Evolutionary conservation across 805 yeast genomes (phyloP).

Genomic region (Kuraishia ogatae): DNA sequence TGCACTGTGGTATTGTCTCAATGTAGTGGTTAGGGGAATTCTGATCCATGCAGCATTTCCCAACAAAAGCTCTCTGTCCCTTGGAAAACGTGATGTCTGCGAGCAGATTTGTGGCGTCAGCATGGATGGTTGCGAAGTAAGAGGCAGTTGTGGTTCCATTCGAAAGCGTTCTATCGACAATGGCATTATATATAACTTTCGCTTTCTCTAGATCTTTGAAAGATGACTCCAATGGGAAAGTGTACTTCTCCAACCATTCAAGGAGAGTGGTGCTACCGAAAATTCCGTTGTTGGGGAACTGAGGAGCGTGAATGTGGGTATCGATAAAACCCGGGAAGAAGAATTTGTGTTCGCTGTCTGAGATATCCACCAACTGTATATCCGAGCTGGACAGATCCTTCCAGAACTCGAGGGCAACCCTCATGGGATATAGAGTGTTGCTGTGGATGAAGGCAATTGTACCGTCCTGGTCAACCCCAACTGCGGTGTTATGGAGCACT

Average conservation of each 20-base stretch:
- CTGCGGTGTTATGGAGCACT: conserved; percentile 41
- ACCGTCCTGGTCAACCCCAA: conserved; percentile 59
- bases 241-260: conserved; percentile 83
- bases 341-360: conserved; percentile 37
- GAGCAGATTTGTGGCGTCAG: conserved; percentile 63
- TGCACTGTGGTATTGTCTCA: conserved; percentile 45
- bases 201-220: conserved; percentile 50
- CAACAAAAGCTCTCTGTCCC: conserved; percentile 87
- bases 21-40: conserved; percentile 67
- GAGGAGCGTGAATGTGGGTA: conserved; percentile 81
- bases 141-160: conserved; percentile 91
- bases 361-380: conserved; percentile 22
- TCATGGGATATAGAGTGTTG: conserved; percentile 14
- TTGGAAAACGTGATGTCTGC: conserved; percentile 57
- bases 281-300: conserved; percentile 73
- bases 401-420: conserved; percentile 17
- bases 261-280: conserved; percentile 79
- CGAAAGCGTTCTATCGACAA: conserved; percentile 58
- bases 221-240: conserved; percentile 81
- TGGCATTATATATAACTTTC: conserved; percentile 49
- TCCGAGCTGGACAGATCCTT: conserved; percentile 13
- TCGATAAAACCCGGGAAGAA: conserved; percentile 80
- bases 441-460: conserved; percentile 32
- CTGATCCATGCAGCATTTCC: conserved; percentile 90
- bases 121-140: conserved; percentile 84